These are phyloP conservation scores for Kuraishia capsulata DNA, from an alignment of 805 yeast species.

Conservation along the genomic window DNA sequence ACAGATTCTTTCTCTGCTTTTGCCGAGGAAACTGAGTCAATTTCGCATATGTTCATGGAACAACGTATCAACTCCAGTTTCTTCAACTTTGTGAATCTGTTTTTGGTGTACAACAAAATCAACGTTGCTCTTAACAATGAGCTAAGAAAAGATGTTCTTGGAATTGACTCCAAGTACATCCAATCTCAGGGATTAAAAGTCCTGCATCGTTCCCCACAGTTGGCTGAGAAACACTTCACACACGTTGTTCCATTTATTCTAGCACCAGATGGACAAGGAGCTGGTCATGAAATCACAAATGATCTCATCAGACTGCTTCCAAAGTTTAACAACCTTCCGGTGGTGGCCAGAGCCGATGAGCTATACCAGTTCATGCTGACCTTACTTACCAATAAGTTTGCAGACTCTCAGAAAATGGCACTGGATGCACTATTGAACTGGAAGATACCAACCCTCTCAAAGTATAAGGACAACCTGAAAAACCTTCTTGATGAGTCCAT, in stretches of 20 bases:
- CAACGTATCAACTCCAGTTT: background rate
- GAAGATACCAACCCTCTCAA: conserved; percentile 46
- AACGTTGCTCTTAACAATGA: background rate
- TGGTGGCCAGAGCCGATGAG: conserved; percentile 39
- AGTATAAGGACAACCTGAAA: conserved; percentile 63
- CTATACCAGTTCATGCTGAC: conserved; percentile 44
- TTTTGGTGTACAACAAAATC: background rate
- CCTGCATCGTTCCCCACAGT: conserved; percentile 45
- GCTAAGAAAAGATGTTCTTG: conserved; percentile 1
- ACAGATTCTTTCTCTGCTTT: background rate
- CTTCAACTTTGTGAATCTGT: background rate
- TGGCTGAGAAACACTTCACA: conserved; percentile 59
- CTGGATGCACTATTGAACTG: conserved; percentile 60
- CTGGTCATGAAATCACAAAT: conserved; percentile 15
- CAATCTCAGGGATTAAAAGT: conserved; percentile 50
- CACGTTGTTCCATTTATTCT: conserved; percentile 50
- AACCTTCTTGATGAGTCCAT: conserved; percentile 75
- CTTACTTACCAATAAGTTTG: conserved; percentile 51
- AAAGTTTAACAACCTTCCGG: conserved; percentile 53
- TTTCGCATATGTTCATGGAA: background rate
- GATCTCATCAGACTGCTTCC: conserved; percentile 53
- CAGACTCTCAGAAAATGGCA: conserved; percentile 63
- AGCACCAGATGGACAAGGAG: conserved; percentile 14
- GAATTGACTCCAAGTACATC: conserved; percentile 27
- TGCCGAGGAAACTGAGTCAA: background rate